Base-by-base conservation (phyloP, 2,329 filamentous ascomycete species). In the Tolypocladium pustulatum region DNA sequence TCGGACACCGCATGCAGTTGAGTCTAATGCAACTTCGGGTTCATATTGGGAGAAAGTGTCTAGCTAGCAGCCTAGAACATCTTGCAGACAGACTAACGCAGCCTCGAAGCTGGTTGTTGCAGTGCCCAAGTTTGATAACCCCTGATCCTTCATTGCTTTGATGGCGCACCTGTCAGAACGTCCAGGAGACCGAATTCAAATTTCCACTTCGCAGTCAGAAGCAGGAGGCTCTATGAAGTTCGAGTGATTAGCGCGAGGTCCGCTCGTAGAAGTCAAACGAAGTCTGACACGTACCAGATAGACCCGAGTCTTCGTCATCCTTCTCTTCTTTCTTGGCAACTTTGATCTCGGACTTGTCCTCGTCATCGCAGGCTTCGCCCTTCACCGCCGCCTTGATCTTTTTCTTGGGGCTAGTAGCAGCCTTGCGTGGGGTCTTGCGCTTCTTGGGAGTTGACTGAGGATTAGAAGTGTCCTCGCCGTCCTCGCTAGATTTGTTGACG, bases 371-470 rank as follows among this genome's bases (percentile, higher is more conserved):
- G 25, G 69, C 65, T 12, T 65, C 64, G 54, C 68, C 66, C 60
- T 67, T 67, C 25, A 61, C 53, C 6, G 59, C 63, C 56, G 56
- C 55, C 27, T 64, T 69, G 37, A 61, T 49, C 63, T 65, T 67
- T 63, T 72, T 72, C 57, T 62, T 38, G 9, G 66, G 49, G 65
- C 61, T 37, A 41, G 61, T 63, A 5, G 61, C 56, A 10, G 64
- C 55, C 5, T 61, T 60, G 49, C 66, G 60, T n/a, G 65, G 59
- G 20, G 64, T 58, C 63, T 70, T 71, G 60, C 69, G 67, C 64
- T 73, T 72, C 58, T 57, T 57, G 0, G 70, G 67, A 12, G 66
- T 66, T 3, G 55, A 54, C 20, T 59, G 38, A 12, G 64, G 59
- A 7, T 55, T 60, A 13, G 60, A 57, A 3, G 57, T 34, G 3